These are phyloP conservation scores for Paracoccidioides brasiliensis DNA, from an alignment of 2,329 filamentous ascomycete genomes.

Conservation along the genomic window DNA sequence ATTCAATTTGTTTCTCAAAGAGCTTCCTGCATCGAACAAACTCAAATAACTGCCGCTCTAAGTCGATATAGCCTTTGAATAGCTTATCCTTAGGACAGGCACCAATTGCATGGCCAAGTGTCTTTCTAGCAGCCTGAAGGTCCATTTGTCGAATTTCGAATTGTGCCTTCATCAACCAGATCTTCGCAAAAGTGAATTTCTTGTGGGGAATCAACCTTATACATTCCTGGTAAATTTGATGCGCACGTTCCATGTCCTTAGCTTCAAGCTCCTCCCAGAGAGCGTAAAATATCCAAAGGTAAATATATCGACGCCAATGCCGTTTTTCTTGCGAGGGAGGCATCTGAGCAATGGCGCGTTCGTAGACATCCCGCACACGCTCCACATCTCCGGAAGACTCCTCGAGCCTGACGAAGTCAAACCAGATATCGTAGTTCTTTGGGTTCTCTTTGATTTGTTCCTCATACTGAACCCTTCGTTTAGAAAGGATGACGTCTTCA, in stretches of 20 bases:
- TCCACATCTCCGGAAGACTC: constrained; percentile 73
- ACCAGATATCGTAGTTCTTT: constrained; percentile 95
- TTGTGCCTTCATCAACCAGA: constrained; percentile 87
- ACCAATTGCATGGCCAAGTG: constrained; percentile 77
- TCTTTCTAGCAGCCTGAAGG: constrained; percentile 68
- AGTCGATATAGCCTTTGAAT: constrained; percentile 83
- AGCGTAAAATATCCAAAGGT: constrained; percentile 95
- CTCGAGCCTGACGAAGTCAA: constrained; percentile 85
- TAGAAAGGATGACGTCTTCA: constrained; percentile 90
- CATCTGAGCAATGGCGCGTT: constrained; percentile 87
- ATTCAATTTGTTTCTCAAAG: constrained; percentile 88
- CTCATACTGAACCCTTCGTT: constrained; percentile 85
- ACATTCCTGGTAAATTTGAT: constrained; percentile 84
- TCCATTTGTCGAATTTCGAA: constrained; percentile 85
- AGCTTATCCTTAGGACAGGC: constrained; percentile 94
- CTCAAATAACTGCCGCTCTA: constrained; percentile 88
- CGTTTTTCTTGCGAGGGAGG: constrained; percentile 93
- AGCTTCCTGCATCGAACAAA: constrained; percentile 82
- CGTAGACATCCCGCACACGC: constrained; percentile 81
- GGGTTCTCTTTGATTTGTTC: constrained; percentile 86
- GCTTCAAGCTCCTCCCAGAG: constrained; percentile 85
- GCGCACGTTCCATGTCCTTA: constrained; percentile 62
- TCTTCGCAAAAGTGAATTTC: constrained; percentile 92
- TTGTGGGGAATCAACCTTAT: constrained; percentile 84
- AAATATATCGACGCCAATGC: constrained; percentile 94